Evolutionary conservation across 2,329 filamentous ascomycete genomes (phyloP).

Genomic region (Botrytis hyacinthi): DNA sequence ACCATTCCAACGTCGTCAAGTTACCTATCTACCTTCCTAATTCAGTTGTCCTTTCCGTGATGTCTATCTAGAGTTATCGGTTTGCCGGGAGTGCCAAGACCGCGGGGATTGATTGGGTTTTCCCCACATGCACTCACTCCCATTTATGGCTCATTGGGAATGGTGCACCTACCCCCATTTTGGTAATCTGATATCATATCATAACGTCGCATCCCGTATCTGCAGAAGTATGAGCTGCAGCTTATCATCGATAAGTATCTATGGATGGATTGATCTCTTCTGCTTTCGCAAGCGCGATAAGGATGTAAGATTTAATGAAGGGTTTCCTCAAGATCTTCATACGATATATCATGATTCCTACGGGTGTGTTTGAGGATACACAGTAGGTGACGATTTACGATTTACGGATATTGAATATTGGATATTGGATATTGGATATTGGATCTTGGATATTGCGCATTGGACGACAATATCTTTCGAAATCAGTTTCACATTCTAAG

Average conservation of each 20-base stretch:
- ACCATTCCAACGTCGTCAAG: not conserved
- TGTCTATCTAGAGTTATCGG: not conserved
- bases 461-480: not conserved
- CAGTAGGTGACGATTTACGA: not conserved
- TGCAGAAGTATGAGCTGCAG: not conserved
- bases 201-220: not conserved
- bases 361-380: not conserved
- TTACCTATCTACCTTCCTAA: not conserved
- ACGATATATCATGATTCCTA: not conserved
- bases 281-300: not conserved
- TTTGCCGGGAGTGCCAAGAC: not conserved
- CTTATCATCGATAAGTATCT: not conserved
- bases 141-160: not conserved
- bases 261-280: not conserved
- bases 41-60: not conserved
- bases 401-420: not conserved
- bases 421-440: not conserved
- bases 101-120: not conserved
- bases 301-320: not conserved
- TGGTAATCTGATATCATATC: slow-evolving; percentile 3
- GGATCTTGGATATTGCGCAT: not conserved
- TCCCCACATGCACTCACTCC: not conserved
- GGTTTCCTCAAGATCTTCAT: not conserved
- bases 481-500: not conserved
- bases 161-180: not conserved